These are phyloP conservation scores for Golubevia sp. DNA, from an alignment of 1,284 basidiomycete species.

Conservation along the genomic window DNA sequence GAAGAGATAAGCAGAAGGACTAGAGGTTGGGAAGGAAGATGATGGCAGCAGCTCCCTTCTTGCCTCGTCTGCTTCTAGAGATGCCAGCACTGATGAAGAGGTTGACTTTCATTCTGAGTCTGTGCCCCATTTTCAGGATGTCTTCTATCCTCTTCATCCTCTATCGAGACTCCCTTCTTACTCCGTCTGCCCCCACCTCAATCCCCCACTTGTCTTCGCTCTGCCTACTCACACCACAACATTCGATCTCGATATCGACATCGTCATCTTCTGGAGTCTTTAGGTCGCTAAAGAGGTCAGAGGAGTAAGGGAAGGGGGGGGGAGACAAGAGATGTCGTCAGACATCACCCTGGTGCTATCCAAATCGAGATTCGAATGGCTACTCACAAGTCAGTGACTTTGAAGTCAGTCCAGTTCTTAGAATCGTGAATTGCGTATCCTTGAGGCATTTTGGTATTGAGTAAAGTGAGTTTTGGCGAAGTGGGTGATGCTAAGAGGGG, in stretches of 20 bases:
- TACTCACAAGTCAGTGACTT: slow-evolving; percentile 42
- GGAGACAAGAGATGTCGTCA: not conserved
- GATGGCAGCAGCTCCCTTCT: no score
- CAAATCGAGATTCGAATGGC: no score
- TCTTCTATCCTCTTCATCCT: no score
- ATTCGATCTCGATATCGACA: slow-evolving; percentile 41
- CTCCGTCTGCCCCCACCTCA: no score
- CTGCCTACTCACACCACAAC: not conserved
- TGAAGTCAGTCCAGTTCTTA: slow-evolving; percentile 58
- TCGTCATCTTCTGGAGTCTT: slow-evolving; percentile 50
- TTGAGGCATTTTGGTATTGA: slow-evolving; percentile 20
- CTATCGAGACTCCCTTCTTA: no score
- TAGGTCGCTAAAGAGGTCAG: slow-evolving; percentile 29
- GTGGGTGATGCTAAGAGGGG: no score
- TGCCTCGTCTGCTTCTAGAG: not conserved
- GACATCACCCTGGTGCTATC: no score
- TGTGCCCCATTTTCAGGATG: no score
- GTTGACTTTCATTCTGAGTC: no score
- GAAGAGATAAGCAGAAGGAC: not conserved
- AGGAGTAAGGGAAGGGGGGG: not conserved
- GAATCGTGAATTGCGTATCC: slow-evolving; percentile 56
- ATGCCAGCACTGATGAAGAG: not conserved
- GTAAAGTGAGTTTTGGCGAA: no score
- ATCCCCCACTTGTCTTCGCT: no score
- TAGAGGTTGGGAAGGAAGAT: no score